Evolutionary conservation across 768 basidiomycete genomes (phyloP).

Genomic region (Amanita thiersii): DNA sequence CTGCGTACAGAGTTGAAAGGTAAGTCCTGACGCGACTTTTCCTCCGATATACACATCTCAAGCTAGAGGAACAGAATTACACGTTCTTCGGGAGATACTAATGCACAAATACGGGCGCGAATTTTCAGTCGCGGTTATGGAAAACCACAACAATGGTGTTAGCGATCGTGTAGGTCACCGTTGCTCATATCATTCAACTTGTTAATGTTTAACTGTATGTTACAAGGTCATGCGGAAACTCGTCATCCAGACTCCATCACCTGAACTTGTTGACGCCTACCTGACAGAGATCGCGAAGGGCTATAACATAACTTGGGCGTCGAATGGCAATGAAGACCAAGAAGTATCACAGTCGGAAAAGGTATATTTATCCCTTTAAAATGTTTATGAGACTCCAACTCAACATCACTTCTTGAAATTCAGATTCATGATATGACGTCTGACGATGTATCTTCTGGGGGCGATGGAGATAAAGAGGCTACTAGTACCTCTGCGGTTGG

Average conservation of each 20-base stretch:
- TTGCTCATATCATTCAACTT: neutral
- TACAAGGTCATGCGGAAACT: constrained; percentile 72
- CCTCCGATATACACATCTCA: neutral
- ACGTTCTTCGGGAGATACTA: constrained; percentile 84
- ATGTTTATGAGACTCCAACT: too few relatives aligned
- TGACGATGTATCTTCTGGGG: too few relatives aligned
- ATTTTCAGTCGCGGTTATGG: constrained; percentile 78
- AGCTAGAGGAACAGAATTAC: too few relatives aligned
- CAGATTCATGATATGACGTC: too few relatives aligned
- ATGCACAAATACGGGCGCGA: constrained; percentile 96
- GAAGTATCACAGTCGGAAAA: neutral
- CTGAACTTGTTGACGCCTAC: constrained; percentile 80
- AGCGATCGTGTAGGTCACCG: constrained; percentile 61
- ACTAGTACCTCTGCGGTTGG: too few relatives aligned
- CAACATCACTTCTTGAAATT: too few relatives aligned
- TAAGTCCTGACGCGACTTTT: constrained; percentile 16
- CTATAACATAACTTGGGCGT: constrained; percentile 67
- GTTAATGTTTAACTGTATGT: constrained; percentile 6
- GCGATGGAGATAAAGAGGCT: too few relatives aligned
- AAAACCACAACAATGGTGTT: constrained; percentile 76
- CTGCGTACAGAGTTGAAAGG: constrained; percentile 89
- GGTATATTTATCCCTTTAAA: neutral
- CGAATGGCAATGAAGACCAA: constrained; percentile 20
- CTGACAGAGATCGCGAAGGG: constrained; percentile 84
- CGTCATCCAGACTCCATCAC: constrained; percentile 55